Percentiles rank a stretch among this genome's conserved stretches.
phyloP scores from a whole-genome alignment of 345 rosid species.

The Populus ilicifolia region DNA sequence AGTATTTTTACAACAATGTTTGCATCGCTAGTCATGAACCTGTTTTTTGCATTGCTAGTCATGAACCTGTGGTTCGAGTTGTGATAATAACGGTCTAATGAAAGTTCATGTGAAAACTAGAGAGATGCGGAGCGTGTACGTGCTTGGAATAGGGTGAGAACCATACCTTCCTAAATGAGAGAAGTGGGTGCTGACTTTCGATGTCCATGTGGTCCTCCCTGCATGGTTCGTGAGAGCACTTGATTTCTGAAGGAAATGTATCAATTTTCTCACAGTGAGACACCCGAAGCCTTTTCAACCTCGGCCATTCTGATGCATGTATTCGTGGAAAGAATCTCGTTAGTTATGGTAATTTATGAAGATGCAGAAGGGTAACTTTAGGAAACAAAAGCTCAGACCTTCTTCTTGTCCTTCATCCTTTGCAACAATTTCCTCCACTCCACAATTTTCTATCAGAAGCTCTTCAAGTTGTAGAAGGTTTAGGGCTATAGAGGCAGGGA shows the following conservation, averaged over 20 bases:
- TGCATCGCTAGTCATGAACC: too few relatives aligned
- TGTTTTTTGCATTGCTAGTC: too few relatives aligned
- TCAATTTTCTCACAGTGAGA: not conserved
- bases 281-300: not conserved
- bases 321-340: constrained; percentile 8
- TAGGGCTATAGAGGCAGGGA: constrained; percentile 13
- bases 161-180: not conserved
- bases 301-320: constrained; percentile 19
- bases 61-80: accelerated
- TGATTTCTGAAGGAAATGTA: not conserved
- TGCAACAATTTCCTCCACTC: constrained; percentile 14
- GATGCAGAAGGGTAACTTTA: not conserved
- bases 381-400: constrained; percentile 14
- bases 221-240: not conserved
- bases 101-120: too few relatives aligned
- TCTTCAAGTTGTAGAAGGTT: constrained; percentile 9
- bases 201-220: not conserved
- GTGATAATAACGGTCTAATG: too few relatives aligned
- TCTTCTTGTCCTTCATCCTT: constrained; percentile 5
- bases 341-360: not conserved
- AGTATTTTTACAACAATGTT: too few relatives aligned
- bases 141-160: not conserved
- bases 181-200: not conserved
- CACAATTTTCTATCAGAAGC: not conserved
- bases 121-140: too few relatives aligned